Base-by-base conservation (phyloP, 2,329 filamentous ascomycete species). In the Pseudocercospora ulei region DNA sequence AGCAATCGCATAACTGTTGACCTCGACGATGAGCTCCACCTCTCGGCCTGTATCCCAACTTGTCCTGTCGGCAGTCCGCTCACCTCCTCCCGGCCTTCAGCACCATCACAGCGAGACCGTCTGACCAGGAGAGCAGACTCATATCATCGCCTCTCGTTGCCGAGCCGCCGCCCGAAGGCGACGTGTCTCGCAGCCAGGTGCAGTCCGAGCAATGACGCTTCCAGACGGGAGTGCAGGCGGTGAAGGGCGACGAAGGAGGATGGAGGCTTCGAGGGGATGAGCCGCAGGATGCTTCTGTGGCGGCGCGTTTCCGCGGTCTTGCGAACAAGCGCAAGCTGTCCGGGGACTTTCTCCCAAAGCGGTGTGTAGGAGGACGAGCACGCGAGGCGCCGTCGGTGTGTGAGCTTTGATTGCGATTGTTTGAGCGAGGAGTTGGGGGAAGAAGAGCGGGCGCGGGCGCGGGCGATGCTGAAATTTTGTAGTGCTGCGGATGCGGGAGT, bases 331-430 rank as follows among this genome's bases (percentile, higher is more conserved):
- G 68, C 72, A 72, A 73, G 68, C 49, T 79, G 87, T 95, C 88
- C 88, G 88, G 88, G 88, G 88, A 96, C 88, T 96, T 96, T 96
- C 88, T 94, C 88, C 88, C 86, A 90, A 95, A 95, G 87, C 87
- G 50, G 53, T 62, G 36, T 62, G 56, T 58, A 65, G 51, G 63
- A 38, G 49, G 56, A 55, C 55, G 49, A 56, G 59, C 56, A 56
- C 56, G 55, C 56, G 56, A 63, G 55, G 56, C 59, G 41, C 22
- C 82, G 55, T 58, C 84, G 80, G 84, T 93, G 69, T 80, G 83
- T 86, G 68, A 85, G 87, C 88, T 95, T 94, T 81, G 86, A 93
- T 78, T 81, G 87, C 88, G 88, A 95, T 94, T 85, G 85, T 85
- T 95, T 77, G 85, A 87, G 74, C 87, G 87, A 94, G 85, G 78